phyloP scores from a whole-genome alignment of 2,329 filamentous ascomycete species.

The Ophiostoma sp. region DNA sequence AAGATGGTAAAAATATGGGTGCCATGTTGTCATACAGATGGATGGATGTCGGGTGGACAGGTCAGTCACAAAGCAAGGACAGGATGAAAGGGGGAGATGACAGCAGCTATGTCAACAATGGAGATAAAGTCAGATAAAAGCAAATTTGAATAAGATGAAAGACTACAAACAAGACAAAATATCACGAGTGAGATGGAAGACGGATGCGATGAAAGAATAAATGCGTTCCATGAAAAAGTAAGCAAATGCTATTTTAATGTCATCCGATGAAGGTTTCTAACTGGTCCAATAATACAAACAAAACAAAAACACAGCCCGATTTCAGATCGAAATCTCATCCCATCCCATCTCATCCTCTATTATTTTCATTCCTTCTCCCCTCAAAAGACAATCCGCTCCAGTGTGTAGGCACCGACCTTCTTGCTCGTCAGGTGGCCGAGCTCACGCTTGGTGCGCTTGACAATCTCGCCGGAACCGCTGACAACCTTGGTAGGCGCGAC shows the following conservation, averaged over 20 bases:
- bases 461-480: conserved; percentile 65
- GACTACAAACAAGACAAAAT: too few species aligned
- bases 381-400: conserved; percentile 72
- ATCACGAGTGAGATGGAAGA: background rate
- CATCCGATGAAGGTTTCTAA: background rate
- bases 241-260: background rate
- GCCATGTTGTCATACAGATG: background rate
- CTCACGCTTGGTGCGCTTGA: conserved; percentile 69
- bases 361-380: background rate
- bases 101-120: background rate
- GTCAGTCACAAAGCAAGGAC: background rate
- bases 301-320: background rate
- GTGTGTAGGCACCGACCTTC: conserved; percentile 77
- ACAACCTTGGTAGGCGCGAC: conserved; percentile 58
- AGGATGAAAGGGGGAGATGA: background rate
- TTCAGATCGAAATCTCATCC: background rate
- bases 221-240: background rate
- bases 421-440: conserved; percentile 75
- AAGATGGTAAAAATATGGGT: too few species aligned
- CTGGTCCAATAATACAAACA: background rate
- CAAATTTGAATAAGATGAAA: too few species aligned
- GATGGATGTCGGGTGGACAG: background rate
- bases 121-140: background rate
- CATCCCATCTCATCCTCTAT: background rate
- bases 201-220: background rate